Evolutionary conservation across 73 alveolate species (phyloP).

Genomic region (Paramecium octaurelia): DNA sequence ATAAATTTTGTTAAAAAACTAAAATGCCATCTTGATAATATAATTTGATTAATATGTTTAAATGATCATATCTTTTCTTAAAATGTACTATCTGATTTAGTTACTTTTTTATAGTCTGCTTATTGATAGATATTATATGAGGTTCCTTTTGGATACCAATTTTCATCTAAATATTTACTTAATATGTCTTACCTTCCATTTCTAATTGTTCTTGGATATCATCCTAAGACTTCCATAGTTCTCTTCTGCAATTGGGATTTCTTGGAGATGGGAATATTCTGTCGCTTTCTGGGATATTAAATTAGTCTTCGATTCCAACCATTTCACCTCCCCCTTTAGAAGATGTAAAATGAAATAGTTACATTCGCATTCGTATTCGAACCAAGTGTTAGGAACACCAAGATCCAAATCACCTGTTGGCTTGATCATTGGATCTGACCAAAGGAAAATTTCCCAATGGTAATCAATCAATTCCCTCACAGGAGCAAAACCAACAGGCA

Average conservation of each 20-base stretch:
- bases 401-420: constrained; percentile 82
- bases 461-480: constrained; percentile 81
- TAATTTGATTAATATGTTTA: neutral
- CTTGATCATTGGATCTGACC: constrained; percentile 86
- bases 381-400: constrained; percentile 92
- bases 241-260: constrained; percentile 80
- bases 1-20: neutral
- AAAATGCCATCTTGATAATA: neutral
- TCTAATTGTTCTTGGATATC: constrained; percentile 70
- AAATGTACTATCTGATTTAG: constrained; percentile 3
- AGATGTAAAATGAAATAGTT: constrained; percentile 50
- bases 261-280: constrained; percentile 82
- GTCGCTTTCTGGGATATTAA: constrained; percentile 83
- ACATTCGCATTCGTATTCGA: constrained; percentile 82
- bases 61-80: constrained; percentile 52
- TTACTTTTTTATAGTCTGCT: neutral
- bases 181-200: constrained; percentile 64
- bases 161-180: neutral
- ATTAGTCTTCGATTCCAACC: constrained; percentile 74
- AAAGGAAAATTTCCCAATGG: constrained; percentile 93
- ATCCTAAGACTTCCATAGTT: constrained; percentile 87
- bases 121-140: constrained; percentile 47
- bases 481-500: constrained; percentile 76
- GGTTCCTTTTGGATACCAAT: constrained; percentile 59
- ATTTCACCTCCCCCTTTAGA: constrained; percentile 61